phyloP scores from a whole-genome alignment of 2,329 filamentous ascomycete species.

The Biscogniauxia marginata region DNA sequence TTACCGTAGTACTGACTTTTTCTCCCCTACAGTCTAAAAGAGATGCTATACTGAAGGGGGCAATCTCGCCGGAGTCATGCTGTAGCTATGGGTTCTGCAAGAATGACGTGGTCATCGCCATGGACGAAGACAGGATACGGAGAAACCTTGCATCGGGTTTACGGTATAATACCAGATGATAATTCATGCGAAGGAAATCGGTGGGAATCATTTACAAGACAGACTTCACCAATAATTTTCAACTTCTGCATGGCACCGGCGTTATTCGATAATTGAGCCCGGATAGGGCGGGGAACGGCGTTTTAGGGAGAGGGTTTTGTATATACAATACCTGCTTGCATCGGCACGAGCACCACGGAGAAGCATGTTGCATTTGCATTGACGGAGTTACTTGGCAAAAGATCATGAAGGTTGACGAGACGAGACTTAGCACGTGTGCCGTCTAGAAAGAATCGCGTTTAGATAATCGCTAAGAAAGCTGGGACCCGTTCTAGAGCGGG shows the following conservation, averaged over 20 bases:
- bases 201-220: not conserved
- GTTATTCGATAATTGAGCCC: not conserved
- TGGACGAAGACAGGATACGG: conserved; percentile 32
- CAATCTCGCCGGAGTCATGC: conserved; percentile 48
- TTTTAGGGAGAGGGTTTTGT: not conserved
- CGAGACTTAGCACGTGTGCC: too few relatives aligned
- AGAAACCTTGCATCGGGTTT: conserved; percentile 8
- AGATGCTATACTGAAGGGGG: conserved; percentile 47
- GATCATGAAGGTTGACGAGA: not conserved
- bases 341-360: not conserved
- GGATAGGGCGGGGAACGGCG: not conserved
- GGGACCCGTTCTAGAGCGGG: not conserved
- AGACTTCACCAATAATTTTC: not conserved
- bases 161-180: conserved; percentile 15
- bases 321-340: not conserved
- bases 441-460: too few relatives aligned
- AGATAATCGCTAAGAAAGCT: not conserved
- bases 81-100: conserved; percentile 55
- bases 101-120: conserved; percentile 47
- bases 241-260: not conserved
- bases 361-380: not conserved
- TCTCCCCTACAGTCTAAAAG: conserved; percentile 31
- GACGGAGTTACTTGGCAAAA: not conserved
- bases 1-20: conserved; percentile 6
- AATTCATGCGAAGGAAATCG: conserved; percentile 8